These are phyloP conservation scores for Trichophaea hybrida DNA, from an alignment of 2,329 filamentous ascomycete species.

Conservation along the genomic window DNA sequence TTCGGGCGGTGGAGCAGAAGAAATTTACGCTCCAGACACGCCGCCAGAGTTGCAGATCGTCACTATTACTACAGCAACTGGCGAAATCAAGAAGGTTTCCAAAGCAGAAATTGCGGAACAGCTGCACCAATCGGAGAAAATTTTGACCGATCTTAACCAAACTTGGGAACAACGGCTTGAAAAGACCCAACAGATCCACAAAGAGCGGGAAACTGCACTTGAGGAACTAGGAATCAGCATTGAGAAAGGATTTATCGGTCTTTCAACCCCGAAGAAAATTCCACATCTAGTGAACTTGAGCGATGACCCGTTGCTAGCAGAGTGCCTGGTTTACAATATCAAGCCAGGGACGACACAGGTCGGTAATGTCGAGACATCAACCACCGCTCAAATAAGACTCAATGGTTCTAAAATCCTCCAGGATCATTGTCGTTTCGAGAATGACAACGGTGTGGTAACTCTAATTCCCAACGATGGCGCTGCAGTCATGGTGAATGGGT, in stretches of 20 bases:
- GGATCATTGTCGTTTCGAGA: slow-evolving; percentile 89
- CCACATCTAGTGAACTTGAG: slow-evolving; percentile 86
- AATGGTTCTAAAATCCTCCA: slow-evolving; percentile 87
- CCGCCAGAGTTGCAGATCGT: slow-evolving; percentile 93
- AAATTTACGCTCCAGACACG: slow-evolving; percentile 82
- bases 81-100: slow-evolving; percentile 81
- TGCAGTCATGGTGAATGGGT: slow-evolving; percentile 94
- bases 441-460: slow-evolving; percentile 83
- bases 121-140: slow-evolving; percentile 70
- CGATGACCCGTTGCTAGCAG: slow-evolving; percentile 81
- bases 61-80: slow-evolving; percentile 76
- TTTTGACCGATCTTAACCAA: slow-evolving; percentile 90
- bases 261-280: slow-evolving; percentile 98
- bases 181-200: slow-evolving; percentile 95
- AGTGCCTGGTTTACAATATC: slow-evolving; percentile 94
- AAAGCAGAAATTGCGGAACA: slow-evolving; percentile 98
- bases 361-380: slow-evolving; percentile 78
- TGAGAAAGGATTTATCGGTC: slow-evolving; percentile 89
- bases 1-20: slow-evolving; percentile 46
- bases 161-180: slow-evolving; percentile 95
- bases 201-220: slow-evolving; percentile 83
- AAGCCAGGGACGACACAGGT: slow-evolving; percentile 91
- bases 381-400: slow-evolving; percentile 73
- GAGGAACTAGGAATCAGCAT: slow-evolving; percentile 98
- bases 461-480: slow-evolving; percentile 80